Percentiles rank a stretch among this genome's conserved stretches.
phyloP scores from a whole-genome alignment of 768 basidiomycete genomes.

The Phylloporus arenicola region DNA sequence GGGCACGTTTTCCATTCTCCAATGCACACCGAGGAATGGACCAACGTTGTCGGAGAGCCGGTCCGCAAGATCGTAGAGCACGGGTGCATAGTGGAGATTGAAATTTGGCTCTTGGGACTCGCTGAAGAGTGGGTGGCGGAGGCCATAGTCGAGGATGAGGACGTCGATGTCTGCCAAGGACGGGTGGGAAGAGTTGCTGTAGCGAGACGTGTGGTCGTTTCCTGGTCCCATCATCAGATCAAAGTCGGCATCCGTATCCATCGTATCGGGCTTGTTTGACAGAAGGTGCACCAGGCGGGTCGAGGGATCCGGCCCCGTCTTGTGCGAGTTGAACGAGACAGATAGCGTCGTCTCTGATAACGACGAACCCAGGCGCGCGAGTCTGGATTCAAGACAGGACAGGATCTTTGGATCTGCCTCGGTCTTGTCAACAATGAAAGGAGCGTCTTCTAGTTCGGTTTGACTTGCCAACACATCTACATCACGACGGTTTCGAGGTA shows the following conservation, averaged over 20 bases:
- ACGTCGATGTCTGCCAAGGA: conserved; percentile 33
- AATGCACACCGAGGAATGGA: conserved; percentile 49
- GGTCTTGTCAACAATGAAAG: conserved; percentile 1
- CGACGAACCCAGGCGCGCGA: conserved; percentile 11
- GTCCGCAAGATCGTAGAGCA: conserved; percentile 38
- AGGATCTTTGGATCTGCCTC: conserved; percentile 10
- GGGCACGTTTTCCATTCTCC: conserved; percentile 51
- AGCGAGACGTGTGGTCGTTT: conserved; percentile 10
- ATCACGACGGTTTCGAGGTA: conserved; percentile 8
- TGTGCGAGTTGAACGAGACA: conserved; percentile 9
- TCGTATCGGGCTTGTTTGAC: conserved; percentile 4
- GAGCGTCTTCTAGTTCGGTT: background rate
- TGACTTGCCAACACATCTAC: background rate
- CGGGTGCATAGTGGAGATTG: conserved; percentile 40
- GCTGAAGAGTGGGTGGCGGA: conserved; percentile 42
- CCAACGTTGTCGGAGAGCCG: conserved; percentile 30
- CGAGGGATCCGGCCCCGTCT: conserved; percentile 8
- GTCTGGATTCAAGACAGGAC: conserved; percentile 19
- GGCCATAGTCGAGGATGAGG: conserved; percentile 50
- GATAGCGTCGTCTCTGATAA: conserved; percentile 4
- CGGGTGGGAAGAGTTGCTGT: conserved; percentile 14
- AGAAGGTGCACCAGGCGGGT: conserved; percentile 12
- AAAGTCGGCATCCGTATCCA: background rate
- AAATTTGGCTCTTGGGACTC: background rate
- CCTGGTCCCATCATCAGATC: conserved; percentile 10